Percentiles rank a stretch among this genome's conserved stretches.
phyloP scores from a whole-genome alignment of 495 filamentous ascomycete species.

The Penicillium samsonianum region DNA sequence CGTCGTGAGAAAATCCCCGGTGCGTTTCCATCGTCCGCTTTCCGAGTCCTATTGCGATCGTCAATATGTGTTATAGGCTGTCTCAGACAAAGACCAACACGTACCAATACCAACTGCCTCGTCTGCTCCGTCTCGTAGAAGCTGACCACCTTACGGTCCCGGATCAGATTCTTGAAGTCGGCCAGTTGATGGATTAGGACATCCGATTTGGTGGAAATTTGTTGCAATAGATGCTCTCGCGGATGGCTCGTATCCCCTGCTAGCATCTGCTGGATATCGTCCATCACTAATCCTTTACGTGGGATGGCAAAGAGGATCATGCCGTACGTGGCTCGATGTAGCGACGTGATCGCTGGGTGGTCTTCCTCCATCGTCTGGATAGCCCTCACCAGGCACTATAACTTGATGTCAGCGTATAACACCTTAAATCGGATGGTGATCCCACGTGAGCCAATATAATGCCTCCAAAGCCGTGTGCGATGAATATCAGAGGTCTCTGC shows the following conservation, averaged over 20 bases:
- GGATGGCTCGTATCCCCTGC: slow-evolving; percentile 26
- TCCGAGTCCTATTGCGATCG: slow-evolving; percentile 18
- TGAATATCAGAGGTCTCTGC: slow-evolving; percentile 31
- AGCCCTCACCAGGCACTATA: slow-evolving; percentile 33
- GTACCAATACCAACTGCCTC: slow-evolving; percentile 20
- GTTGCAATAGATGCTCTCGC: slow-evolving; percentile 22
- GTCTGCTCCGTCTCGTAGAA: slow-evolving; percentile 38
- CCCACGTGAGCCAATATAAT: slow-evolving; percentile 34
- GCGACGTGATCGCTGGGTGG: slow-evolving; percentile 30
- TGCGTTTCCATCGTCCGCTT: slow-evolving; percentile 24
- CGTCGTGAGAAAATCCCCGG: slow-evolving; percentile 19
- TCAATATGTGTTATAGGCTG: slow-evolving; percentile 15
- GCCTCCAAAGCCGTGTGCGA: slow-evolving; percentile 36
- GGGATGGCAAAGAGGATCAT: slow-evolving; percentile 37
- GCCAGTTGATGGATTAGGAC: slow-evolving; percentile 19
- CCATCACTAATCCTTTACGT: slow-evolving; percentile 33
- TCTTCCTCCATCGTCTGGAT: slow-evolving; percentile 24
- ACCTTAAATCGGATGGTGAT: background rate
- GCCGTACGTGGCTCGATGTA: slow-evolving; percentile 37
- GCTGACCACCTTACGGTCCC: slow-evolving; percentile 32
- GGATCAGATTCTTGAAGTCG: slow-evolving; percentile 31
- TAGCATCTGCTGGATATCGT: slow-evolving; percentile 36
- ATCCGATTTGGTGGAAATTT: slow-evolving; percentile 24
- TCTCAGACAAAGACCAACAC: slow-evolving; percentile 3
- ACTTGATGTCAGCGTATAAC: slow-evolving; percentile 3